Evolutionary conservation across 306 rosid genomes (phyloP).

Genomic region (Purshia tridentata): DNA sequence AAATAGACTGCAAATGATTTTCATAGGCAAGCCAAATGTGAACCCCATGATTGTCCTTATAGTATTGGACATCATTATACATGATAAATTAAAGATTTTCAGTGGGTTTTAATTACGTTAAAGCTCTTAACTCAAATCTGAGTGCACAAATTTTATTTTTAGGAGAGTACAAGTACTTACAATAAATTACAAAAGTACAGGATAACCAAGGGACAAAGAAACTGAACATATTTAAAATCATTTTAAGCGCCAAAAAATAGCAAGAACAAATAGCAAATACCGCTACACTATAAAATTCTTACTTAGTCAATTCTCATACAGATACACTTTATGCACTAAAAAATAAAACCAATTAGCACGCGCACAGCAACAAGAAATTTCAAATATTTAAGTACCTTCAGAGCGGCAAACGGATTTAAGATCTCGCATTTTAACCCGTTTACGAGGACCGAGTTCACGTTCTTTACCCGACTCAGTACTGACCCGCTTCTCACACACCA

Average conservation of each 20-base stretch:
- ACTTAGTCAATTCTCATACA: too few relatives aligned
- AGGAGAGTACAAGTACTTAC: background rate
- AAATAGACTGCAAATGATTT: background rate
- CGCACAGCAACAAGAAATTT: background rate
- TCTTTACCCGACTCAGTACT: conserved; percentile 34
- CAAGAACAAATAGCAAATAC: background rate
- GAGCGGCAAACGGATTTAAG: conserved; percentile 55
- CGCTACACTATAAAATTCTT: too few relatives aligned
- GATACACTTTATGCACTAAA: too few relatives aligned
- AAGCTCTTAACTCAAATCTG: background rate
- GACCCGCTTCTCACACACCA: conserved; percentile 50
- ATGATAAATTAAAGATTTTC: background rate
- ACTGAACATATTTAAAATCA: background rate
- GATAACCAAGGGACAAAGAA: background rate
- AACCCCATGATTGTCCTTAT: background rate
- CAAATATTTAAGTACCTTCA: conserved; percentile 41
- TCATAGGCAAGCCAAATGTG: conserved; percentile 1
- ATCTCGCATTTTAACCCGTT: conserved; percentile 69
- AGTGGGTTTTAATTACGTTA: background rate
- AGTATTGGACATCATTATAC: background rate
- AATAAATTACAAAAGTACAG: background rate
- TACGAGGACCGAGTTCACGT: conserved; percentile 36
- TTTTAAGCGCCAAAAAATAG: background rate
- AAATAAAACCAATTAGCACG: background rate
- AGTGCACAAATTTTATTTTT: background rate